Evolutionary conservation across 805 yeast genomes (phyloP).

Genomic region (Sugiyamaella lignohabitans): DNA sequence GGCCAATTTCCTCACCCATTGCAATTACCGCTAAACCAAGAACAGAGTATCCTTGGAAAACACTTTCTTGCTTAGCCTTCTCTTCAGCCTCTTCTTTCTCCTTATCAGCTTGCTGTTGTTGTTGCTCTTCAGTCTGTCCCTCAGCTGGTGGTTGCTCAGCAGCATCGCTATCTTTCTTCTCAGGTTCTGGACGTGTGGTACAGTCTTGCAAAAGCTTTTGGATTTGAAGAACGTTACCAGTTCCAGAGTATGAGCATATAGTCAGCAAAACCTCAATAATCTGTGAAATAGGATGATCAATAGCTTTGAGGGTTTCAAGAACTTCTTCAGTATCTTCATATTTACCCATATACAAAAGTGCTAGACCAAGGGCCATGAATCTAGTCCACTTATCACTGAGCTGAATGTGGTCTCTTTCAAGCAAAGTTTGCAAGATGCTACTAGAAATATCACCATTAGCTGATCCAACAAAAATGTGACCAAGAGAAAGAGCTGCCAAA

Average conservation of each 20-base stretch:
- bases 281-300: conserved; percentile 88
- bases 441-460: conserved; percentile 92
- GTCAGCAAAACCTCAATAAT: conserved; percentile 84
- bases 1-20: conserved; percentile 97
- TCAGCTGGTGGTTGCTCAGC: conserved; percentile 10
- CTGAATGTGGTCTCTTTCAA: conserved; percentile 76
- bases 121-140: conserved; percentile 1
- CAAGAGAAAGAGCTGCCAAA: conserved; percentile 83
- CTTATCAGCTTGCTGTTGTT: conserved; percentile 20
- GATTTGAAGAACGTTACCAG: conserved; percentile 93
- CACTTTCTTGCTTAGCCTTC: conserved; percentile 43
- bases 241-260: conserved; percentile 93
- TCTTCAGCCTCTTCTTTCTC: conserved; percentile 28
- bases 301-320: conserved; percentile 86
- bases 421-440: conserved; percentile 80
- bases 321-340: conserved; percentile 88
- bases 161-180: conserved; percentile 52
- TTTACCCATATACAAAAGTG: conserved; percentile 86
- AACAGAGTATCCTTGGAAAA: conserved; percentile 82
- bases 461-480: conserved; percentile 93
- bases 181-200: conserved; percentile 54
- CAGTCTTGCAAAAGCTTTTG: conserved; percentile 87
- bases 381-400: conserved; percentile 80
- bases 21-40: conserved; percentile 91
- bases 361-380: conserved; percentile 87